A percentile compares a stretch with the other conserved stretches of the same genome.
phyloP scores from a whole-genome alignment of 768 basidiomycete species.

The Cantharellus anzutake region DNA sequence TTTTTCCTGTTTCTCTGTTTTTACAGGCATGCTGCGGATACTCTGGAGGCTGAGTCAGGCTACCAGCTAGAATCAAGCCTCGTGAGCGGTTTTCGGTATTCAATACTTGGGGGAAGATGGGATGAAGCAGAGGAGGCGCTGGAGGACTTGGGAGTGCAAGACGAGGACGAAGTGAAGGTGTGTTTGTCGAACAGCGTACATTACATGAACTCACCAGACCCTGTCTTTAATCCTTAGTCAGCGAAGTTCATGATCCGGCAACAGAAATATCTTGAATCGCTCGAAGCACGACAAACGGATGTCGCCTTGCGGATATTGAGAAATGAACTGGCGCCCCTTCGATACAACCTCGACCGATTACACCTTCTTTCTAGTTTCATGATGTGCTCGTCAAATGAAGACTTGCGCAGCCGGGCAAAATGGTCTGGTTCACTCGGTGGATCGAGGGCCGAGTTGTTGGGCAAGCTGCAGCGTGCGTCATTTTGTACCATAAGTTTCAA shows the following conservation, averaged over 20 bases:
- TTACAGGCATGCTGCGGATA: slow-evolving; percentile 66
- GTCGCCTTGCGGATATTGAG: slow-evolving; percentile 72
- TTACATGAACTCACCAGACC: neutral
- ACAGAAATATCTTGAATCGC: slow-evolving; percentile 89
- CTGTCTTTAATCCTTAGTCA: neutral
- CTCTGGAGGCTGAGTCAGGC: slow-evolving; percentile 83
- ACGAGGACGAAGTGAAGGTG: slow-evolving; percentile 54
- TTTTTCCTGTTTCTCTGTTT: slow-evolving; percentile 7
- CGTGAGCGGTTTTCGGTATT: slow-evolving; percentile 61
- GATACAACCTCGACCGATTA: slow-evolving; percentile 60
- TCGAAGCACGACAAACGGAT: slow-evolving; percentile 65
- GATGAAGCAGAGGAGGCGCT: slow-evolving; percentile 53
- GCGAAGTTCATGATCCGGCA: slow-evolving; percentile 71
- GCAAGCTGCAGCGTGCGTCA: slow-evolving; percentile 56
- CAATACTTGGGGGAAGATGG: slow-evolving; percentile 70
- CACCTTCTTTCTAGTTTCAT: slow-evolving; percentile 81
- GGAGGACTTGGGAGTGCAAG: slow-evolving; percentile 43
- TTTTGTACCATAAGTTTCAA: neutral
- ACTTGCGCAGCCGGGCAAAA: slow-evolving; percentile 55
- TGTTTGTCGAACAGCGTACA: slow-evolving; percentile 11
- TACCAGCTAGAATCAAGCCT: slow-evolving; percentile 63
- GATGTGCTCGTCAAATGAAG: slow-evolving; percentile 78
- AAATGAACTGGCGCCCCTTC: slow-evolving; percentile 70
- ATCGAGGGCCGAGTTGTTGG: slow-evolving; percentile 60
- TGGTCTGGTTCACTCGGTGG: slow-evolving; percentile 82